Evolutionary conservation across 2,329 filamentous ascomycete species (phyloP).

Genomic region (Fusarium pseudonygamai): DNA sequence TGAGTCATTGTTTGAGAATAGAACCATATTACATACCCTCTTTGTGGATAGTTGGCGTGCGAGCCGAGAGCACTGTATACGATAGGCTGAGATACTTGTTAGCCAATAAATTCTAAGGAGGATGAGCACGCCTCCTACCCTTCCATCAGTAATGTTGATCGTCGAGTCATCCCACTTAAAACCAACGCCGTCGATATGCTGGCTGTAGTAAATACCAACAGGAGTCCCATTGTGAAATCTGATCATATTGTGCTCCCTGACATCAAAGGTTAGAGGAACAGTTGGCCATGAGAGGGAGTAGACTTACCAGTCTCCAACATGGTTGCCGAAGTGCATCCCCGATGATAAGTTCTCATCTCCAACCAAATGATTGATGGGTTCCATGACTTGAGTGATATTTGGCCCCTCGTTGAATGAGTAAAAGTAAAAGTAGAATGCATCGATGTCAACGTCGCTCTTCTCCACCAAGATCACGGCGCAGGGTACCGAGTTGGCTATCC

Average conservation of each 20-base stretch:
- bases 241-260: conserved; percentile 42
- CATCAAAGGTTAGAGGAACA: not conserved
- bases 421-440: conserved; percentile 50
- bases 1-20: not conserved
- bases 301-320: conserved; percentile 45
- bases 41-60: conserved; percentile 47
- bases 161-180: conserved; percentile 44
- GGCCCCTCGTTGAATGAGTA: conserved; percentile 48
- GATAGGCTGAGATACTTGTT: conserved; percentile 41
- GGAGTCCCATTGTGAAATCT: conserved; percentile 42
- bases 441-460: conserved; percentile 39
- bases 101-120: not conserved
- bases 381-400: conserved; percentile 46
- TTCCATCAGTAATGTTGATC: conserved; percentile 37
- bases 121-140: conserved; percentile 34
- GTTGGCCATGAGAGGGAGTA: no score
- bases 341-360: conserved; percentile 1
- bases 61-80: conserved; percentile 49
- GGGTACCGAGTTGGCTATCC: conserved; percentile 40
- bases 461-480: conserved; percentile 47
- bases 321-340: conserved; percentile 45
- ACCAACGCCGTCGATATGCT: conserved; percentile 40
- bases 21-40: conserved; percentile 36
- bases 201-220: conserved; percentile 43
- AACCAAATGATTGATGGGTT: conserved; percentile 41